Evolutionary conservation across 805 yeast species (phyloP).

Genomic region (Yarrowia hollandica): DNA sequence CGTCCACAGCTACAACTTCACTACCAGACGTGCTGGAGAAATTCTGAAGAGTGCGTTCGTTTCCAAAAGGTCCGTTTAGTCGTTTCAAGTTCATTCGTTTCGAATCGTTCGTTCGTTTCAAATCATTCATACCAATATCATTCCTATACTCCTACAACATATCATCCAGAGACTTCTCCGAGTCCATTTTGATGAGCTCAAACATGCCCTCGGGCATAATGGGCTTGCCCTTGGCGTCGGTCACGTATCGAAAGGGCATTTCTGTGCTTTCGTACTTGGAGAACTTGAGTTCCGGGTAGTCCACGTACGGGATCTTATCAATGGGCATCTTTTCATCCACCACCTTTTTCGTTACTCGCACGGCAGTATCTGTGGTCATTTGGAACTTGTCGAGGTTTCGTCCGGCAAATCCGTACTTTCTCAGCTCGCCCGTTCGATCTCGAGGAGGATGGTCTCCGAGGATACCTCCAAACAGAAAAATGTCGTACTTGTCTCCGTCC

Average conservation of each 20-base stretch:
- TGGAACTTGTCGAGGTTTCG: slow-evolving; percentile 84
- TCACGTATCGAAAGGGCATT: slow-evolving; percentile 93
- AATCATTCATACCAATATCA: too few species aligned
- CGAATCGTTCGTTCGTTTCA: too few species aligned
- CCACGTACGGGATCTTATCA: slow-evolving; percentile 78
- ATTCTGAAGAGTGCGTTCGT: too few species aligned
- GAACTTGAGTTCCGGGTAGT: slow-evolving; percentile 91
- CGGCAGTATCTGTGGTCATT: slow-evolving; percentile 98
- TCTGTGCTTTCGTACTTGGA: slow-evolving; percentile 88
- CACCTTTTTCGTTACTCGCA: slow-evolving; percentile 83
- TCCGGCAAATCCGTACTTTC: slow-evolving; percentile 84
- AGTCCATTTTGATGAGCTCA: slow-evolving; percentile 77
- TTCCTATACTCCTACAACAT: too few species aligned
- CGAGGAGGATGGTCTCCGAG: slow-evolving; percentile 85
- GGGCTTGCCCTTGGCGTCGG: slow-evolving; percentile 63
- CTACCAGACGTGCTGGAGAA: too few species aligned
- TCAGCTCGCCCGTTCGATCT: slow-evolving; percentile 88
- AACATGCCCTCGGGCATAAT: slow-evolving; percentile 92
- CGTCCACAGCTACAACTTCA: too few species aligned
- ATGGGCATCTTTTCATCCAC: slow-evolving; percentile 58
- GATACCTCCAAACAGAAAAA: slow-evolving; percentile 94
- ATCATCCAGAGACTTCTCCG: slow-evolving; percentile 62
- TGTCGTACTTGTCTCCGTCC: slow-evolving; percentile 69
- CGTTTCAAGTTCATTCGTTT: too few species aligned
- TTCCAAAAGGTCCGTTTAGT: too few species aligned